These are phyloP conservation scores for Taphrina pruni DNA, from an alignment of 1,139 yeast species.

Conservation along the genomic window DNA sequence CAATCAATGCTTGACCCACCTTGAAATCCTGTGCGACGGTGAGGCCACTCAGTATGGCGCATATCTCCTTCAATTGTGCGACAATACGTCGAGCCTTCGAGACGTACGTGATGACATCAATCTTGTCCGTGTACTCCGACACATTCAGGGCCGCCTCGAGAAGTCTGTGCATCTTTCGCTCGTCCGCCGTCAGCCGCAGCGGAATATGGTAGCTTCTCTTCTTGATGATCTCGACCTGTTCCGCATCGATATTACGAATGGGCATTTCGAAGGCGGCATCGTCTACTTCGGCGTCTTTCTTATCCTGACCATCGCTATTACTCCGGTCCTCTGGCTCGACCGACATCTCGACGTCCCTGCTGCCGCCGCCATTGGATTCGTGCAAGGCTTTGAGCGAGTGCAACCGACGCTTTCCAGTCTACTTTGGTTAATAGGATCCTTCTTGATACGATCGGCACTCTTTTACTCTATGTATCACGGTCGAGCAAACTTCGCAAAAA, in stretches of 20 bases:
- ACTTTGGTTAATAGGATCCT: background rate
- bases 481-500: slow-evolving; percentile 71
- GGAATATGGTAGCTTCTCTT: slow-evolving; percentile 65
- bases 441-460: background rate
- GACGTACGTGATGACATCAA: slow-evolving; percentile 66
- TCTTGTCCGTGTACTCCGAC: slow-evolving; percentile 75
- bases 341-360: slow-evolving; percentile 39
- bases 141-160: slow-evolving; percentile 59
- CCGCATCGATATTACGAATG: slow-evolving; percentile 47
- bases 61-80: slow-evolving; percentile 70
- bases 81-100: slow-evolving; percentile 71
- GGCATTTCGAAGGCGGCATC: slow-evolving; percentile 44
- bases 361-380: slow-evolving; percentile 22
- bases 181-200: slow-evolving; percentile 66
- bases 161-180: slow-evolving; percentile 66
- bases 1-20: slow-evolving; percentile 65
- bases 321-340: slow-evolving; percentile 39
- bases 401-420: slow-evolving; percentile 60
- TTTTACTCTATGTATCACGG: slow-evolving; percentile 60
- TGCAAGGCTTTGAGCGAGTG: slow-evolving; percentile 35
- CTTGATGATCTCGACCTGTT: slow-evolving; percentile 48
- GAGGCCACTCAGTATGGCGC: slow-evolving; percentile 73
- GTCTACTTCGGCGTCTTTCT: slow-evolving; percentile 40
- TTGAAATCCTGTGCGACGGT: slow-evolving; percentile 75
- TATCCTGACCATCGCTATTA: background rate